Evolutionary conservation across 768 basidiomycete species (phyloP).

Genomic region (Pholiota conissans): DNA sequence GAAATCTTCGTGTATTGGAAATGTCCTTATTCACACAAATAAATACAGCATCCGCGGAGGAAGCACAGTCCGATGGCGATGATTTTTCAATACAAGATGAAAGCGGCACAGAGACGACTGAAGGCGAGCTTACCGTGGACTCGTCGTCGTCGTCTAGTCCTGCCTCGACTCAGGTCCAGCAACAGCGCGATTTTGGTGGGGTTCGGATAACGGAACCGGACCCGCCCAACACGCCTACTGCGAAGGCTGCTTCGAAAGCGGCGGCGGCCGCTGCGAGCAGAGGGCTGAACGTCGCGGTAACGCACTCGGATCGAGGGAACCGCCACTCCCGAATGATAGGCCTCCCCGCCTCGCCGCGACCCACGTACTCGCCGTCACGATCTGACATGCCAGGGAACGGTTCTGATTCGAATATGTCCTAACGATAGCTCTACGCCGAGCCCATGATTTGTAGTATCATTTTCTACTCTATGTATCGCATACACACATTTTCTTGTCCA

Average conservation of each 20-base stretch:
- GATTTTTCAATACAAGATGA: slow-evolving; percentile 68
- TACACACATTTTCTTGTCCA: not conserved
- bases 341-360: slow-evolving; percentile 58
- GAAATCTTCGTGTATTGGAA: slow-evolving; percentile 1
- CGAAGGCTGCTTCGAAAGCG: slow-evolving; percentile 47
- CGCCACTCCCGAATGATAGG: slow-evolving; percentile 66
- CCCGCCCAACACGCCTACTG: slow-evolving; percentile 40
- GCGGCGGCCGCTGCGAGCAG: slow-evolving; percentile 62
- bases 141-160: slow-evolving; percentile 47
- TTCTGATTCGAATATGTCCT: slow-evolving; percentile 18
- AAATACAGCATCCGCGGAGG: slow-evolving; percentile 48
- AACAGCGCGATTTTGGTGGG: slow-evolving; percentile 17
- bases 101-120: slow-evolving; percentile 73
- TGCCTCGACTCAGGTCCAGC: slow-evolving; percentile 23
- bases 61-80: slow-evolving; percentile 69
- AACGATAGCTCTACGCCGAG: slow-evolving; percentile 10
- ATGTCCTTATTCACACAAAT: not conserved
- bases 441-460: not conserved
- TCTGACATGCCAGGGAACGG: slow-evolving; percentile 23
- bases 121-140: slow-evolving; percentile 51
- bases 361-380: slow-evolving; percentile 38
- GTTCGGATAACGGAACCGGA: slow-evolving; percentile 40
- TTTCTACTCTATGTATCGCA: not conserved
- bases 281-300: slow-evolving; percentile 67
- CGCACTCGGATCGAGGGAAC: slow-evolving; percentile 51